phyloP scores from a whole-genome alignment of 2,329 filamentous ascomycete species.

The Neofusicoccum kwambonambiense region DNA sequence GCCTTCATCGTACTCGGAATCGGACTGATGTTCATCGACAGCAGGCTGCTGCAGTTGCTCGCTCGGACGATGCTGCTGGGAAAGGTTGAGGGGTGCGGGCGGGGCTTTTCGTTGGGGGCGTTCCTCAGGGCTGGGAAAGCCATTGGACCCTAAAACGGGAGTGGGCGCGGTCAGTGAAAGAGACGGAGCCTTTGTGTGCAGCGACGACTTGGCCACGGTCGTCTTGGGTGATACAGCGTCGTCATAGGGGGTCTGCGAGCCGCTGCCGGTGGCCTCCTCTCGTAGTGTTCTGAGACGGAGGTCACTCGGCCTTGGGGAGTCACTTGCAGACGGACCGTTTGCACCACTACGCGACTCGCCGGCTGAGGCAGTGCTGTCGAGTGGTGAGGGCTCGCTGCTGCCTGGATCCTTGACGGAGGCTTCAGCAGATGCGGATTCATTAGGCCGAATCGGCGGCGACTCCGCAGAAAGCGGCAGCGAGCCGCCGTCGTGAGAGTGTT shows the following conservation, averaged over 20 bases:
- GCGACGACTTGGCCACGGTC: background rate
- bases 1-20: slow-evolving; percentile 81
- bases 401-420: background rate
- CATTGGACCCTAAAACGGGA: slow-evolving; percentile 35
- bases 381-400: slow-evolving; percentile 12
- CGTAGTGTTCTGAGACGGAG: slow-evolving; percentile 14
- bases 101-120: slow-evolving; percentile 71
- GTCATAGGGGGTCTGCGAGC: slow-evolving; percentile 1
- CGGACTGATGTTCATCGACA: slow-evolving; percentile 59
- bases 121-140: slow-evolving; percentile 34
- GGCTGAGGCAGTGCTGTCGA: background rate
- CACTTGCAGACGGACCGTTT: background rate
- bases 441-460: slow-evolving; percentile 1
- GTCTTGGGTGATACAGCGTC: slow-evolving; percentile 17
- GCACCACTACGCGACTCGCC: background rate
- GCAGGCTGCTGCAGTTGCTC: slow-evolving; percentile 46
- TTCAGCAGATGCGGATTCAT: slow-evolving; percentile 1
- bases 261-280: background rate
- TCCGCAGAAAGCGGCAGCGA: slow-evolving; percentile 2
- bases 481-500: slow-evolving; percentile 3
- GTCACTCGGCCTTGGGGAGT: background rate
- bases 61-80: slow-evolving; percentile 43
- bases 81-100: slow-evolving; percentile 78
- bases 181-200: slow-evolving; percentile 31
- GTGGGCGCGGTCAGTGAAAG: slow-evolving; percentile 41